These are phyloP conservation scores for Dipteronia sinensis DNA, from an alignment of 345 rosid genomes.

Conservation along the genomic window DNA sequence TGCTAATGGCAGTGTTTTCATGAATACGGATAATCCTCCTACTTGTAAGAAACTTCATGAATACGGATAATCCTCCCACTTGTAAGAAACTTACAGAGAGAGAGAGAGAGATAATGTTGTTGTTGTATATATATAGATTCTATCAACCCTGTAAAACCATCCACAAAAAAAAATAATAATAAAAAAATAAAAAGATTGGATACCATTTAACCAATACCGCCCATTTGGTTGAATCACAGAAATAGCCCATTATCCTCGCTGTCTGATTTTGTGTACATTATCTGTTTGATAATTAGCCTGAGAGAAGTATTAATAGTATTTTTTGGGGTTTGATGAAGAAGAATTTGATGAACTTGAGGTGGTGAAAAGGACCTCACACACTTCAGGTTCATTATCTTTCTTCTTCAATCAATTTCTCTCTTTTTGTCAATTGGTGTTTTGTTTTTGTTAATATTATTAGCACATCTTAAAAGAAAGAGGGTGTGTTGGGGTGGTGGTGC, in stretches of 20 bases:
- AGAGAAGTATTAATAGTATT: no score
- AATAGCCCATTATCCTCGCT: not conserved
- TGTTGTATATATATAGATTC: not conserved
- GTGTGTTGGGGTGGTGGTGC: constrained; percentile 35
- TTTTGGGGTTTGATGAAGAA: constrained; percentile 13
- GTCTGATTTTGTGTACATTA: not conserved
- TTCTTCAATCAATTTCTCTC: constrained; percentile 6
- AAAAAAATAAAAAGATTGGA: not conserved
- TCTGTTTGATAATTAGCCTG: constrained; percentile 14
- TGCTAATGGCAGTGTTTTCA: no score
- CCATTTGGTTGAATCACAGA: not conserved
- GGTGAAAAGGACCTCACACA: constrained; percentile 8
- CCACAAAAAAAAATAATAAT: not conserved
- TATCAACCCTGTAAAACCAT: not conserved
- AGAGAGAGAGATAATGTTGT: not conserved
- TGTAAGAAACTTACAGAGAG: not conserved
- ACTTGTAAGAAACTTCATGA: constrained; percentile 3
- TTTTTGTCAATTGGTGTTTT: not conserved
- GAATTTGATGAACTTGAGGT: constrained; percentile 18
- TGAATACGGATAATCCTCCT: not conserved
- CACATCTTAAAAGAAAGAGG: not conserved
- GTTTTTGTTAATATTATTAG: not conserved
- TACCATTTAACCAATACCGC: not conserved
- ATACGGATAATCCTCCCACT: constrained; percentile 3
- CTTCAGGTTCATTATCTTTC: constrained; percentile 9